Base-by-base conservation (phyloP, 148 eudicot genomes). In the Euryodendron excelsum region DNA sequence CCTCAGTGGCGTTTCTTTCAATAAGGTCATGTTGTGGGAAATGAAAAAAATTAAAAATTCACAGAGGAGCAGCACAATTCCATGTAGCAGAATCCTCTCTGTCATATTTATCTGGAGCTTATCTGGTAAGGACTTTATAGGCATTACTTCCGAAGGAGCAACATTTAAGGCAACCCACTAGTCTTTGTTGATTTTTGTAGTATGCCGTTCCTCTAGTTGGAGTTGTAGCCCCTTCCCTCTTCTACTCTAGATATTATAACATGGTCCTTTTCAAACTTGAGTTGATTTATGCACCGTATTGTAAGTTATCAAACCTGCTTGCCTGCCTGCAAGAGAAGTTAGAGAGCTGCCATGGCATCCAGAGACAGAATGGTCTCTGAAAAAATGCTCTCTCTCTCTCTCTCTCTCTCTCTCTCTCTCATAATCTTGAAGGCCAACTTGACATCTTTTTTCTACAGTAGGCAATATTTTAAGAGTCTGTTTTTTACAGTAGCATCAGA, bases 111-210 rank as follows among this genome's bases (percentile, higher is more conserved):
- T 9, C 20, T 45, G n/a, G 73, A 2, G 56, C 56, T 69, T 28
- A 14, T 45, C n/a, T 69, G 56, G 21, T 69, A 17, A 69, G 27
- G 36, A 69, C 73, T 69, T 44, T 13, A 47, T 47, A 69, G 56
- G 34, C 56, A 47, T 69, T 69, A 9, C 36, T 44, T 69, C 18
- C 56, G 45, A 34, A 25, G 12, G 5, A 47, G 36, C 34, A 44
- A 44, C 34, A 13, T 25, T 69, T 69, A 69, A 45, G 28, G 25
- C 31, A 39, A 28, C 25, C 70, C 70, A 23, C 18, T 30, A 12
- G 17, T 68, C 28, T 41, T 39, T 10, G 13, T 36, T 67, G 28
- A 67, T 68, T 21, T 41, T 41, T 68, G 2, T 37, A n/a, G 5
- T 39, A 17, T n/a, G 8, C 30, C 39, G 30, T 41, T 68, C 14